phyloP scores from a whole-genome alignment of 140 eudicot genomes.

The Bidens hawaiensis region DNA sequence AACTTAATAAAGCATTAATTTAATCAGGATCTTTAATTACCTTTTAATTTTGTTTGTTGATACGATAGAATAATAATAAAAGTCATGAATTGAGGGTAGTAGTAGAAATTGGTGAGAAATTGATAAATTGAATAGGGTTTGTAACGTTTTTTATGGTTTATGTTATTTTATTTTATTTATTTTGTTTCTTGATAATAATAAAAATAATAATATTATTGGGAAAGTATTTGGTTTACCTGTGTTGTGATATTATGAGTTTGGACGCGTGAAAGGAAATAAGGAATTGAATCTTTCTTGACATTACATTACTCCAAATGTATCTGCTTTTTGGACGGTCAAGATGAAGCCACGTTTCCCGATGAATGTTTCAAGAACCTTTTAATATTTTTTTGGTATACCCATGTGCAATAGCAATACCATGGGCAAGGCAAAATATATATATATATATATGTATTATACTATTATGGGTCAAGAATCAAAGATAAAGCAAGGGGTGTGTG shows the following conservation, averaged over 20 bases:
- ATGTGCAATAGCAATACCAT: neutral
- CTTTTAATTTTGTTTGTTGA: slow-evolving; percentile 17
- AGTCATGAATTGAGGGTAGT: slow-evolving; percentile 17
- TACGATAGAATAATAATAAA: slow-evolving; percentile 14
- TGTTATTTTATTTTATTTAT: neutral
- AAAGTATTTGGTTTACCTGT: neutral
- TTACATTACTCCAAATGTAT: neutral
- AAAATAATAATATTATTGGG: no score
- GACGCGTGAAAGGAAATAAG: slow-evolving; percentile 16
- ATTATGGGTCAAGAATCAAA: neutral
- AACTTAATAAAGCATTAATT: slow-evolving; percentile 25
- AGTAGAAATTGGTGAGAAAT: no score
- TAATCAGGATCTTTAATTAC: slow-evolving; percentile 26
- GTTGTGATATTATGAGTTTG: neutral
- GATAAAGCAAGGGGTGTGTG: neutral
- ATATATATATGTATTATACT: no score
- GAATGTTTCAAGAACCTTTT: no score
- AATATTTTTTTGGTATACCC: neutral
- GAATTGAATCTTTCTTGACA: slow-evolving; percentile 19
- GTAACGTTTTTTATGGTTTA: neutral
- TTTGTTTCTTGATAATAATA: no score
- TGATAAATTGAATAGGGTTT: neutral
- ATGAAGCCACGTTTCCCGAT: slow-evolving; percentile 5
- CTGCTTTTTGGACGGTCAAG: slow-evolving; percentile 23
- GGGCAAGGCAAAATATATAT: neutral